Evolutionary conservation across 768 basidiomycete genomes (phyloP).

Genomic region (Tricholoma bakamatsutake): DNA sequence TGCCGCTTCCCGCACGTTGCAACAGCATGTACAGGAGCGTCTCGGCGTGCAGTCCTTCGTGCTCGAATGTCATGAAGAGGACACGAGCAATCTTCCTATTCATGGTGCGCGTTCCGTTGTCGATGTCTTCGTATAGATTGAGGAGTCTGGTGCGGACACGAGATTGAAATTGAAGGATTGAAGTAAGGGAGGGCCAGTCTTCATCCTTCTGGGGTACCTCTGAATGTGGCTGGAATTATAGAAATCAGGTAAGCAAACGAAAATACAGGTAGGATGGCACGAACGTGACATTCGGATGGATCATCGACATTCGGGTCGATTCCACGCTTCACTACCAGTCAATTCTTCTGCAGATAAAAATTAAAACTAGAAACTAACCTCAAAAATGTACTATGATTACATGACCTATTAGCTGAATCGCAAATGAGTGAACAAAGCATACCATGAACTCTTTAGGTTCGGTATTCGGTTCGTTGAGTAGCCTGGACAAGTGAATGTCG

Average conservation of each 20-base stretch:
- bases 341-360: not conserved
- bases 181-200: conserved; percentile 78
- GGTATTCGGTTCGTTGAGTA: conserved; percentile 73
- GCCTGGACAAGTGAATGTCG: conserved; percentile 80
- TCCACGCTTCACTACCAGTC: conserved; percentile 56
- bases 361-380: conserved; percentile 33
- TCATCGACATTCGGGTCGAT: conserved; percentile 96
- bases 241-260: not conserved
- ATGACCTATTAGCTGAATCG: conserved; percentile 8
- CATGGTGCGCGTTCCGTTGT: conserved; percentile 40
- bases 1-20: conserved; percentile 73
- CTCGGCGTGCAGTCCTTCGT: conserved; percentile 87
- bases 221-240: conserved; percentile 65
- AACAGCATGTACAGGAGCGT: conserved; percentile 94
- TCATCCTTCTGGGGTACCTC: conserved; percentile 73
- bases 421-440: conserved; percentile 3
- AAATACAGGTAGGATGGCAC: conserved; percentile 16
- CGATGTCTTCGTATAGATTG: conserved; percentile 68
- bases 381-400: conserved; percentile 61
- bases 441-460: conserved; percentile 81
- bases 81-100: conserved; percentile 71
- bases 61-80: conserved; percentile 87
- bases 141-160: conserved; percentile 70
- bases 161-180: conserved; percentile 73
- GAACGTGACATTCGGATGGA: conserved; percentile 78